Base-by-base conservation (phyloP, 768 basidiomycete genomes). In the Mycena alexandri region DNA sequence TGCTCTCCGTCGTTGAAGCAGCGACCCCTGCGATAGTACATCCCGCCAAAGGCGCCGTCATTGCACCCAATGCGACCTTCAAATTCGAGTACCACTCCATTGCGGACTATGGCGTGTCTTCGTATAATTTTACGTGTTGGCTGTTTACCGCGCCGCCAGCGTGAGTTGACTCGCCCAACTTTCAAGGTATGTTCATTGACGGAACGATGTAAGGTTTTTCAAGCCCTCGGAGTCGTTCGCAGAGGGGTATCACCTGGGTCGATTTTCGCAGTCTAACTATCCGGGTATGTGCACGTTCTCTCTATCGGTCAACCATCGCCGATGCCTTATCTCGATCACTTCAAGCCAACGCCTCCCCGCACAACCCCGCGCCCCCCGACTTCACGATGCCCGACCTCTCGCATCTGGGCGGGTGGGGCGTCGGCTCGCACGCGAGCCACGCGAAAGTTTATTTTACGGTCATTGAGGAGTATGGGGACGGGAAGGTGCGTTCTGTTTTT, bases 351-450 rank as follows among this genome's bases (percentile, higher is more conserved):
- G 75, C 75, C 29, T 74, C 74, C 61, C 73, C 79, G 22, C 65
- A 58, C 52, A 75, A 80, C 63, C 78, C 79, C 16, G 72, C 77
- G 8, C 81, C 81, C 1, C 17, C 76, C 10, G 65, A 76, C 41
- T 74, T 82, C 25, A 71, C 68, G 34, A 80, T 81, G 79, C 81
- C 80, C 24, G 75, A 82, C 71, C 78, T 82, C 63, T 74, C 78
- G 3, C 68, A 72, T 56, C 29, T 72, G 2, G 73, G 75, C 16
- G 80, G 80, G 13, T 81, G 75, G 51, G 80, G 78, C 21, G 63
- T 63, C 7, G 78, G 80, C 5, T 61, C 69, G 25, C 42, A 68
- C 16, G 75, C 74, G 8, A 73, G 62, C 43, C 72, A 81, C 52
- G 62, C 73, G 5, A 72, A 70, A 21, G 68, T 79, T 55, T 75